phyloP scores from a whole-genome alignment of 2,329 filamentous ascomycete species.

The Acrocalymma vagum region DNA sequence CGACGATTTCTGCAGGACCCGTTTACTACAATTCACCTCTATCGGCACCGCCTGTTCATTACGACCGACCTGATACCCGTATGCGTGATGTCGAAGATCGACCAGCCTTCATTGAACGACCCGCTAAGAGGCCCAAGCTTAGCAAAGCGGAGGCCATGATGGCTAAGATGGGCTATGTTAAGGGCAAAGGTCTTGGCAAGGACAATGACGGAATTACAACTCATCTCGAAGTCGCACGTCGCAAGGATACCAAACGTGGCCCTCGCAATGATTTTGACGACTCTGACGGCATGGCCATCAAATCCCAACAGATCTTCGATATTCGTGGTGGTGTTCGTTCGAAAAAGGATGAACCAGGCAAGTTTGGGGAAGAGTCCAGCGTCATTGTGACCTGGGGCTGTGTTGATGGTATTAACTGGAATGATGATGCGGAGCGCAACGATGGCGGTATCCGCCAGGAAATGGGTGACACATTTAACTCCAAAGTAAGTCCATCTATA shows the following conservation, averaged over 20 bases:
- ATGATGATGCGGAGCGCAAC: conserved; percentile 73
- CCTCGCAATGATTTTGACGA: conserved; percentile 30
- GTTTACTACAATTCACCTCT: conserved; percentile 80
- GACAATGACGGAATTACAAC: conserved; percentile 83
- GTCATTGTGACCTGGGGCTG: conserved; percentile 86
- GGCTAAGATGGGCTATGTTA: conserved; percentile 92
- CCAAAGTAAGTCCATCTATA: conserved; percentile 65
- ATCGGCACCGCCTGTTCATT: conserved; percentile 80
- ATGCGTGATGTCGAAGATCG: conserved; percentile 20
- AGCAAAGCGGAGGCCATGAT: conserved; percentile 79
- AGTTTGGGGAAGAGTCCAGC: conserved; percentile 70
- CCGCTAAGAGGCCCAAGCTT: conserved; percentile 45
- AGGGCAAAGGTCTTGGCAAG: conserved; percentile 87
- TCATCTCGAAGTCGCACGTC: conserved; percentile 72
- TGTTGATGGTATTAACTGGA: conserved; percentile 84
- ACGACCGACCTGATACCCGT: conserved; percentile 51
- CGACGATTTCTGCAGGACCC: conserved; percentile 79
- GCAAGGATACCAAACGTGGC: conserved; percentile 24
- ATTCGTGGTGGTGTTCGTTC: conserved; percentile 77
- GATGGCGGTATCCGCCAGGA: conserved; percentile 80
- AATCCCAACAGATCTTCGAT: conserved; percentile 61
- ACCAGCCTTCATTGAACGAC: conserved; percentile 48
- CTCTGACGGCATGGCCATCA: conserved; percentile 59
- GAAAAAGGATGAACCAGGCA: conserved; percentile 44
- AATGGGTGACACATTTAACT: conserved; percentile 91